These are phyloP conservation scores for Elsinoe arachidis DNA, from an alignment of 2,329 filamentous ascomycete genomes.

Conservation along the genomic window DNA sequence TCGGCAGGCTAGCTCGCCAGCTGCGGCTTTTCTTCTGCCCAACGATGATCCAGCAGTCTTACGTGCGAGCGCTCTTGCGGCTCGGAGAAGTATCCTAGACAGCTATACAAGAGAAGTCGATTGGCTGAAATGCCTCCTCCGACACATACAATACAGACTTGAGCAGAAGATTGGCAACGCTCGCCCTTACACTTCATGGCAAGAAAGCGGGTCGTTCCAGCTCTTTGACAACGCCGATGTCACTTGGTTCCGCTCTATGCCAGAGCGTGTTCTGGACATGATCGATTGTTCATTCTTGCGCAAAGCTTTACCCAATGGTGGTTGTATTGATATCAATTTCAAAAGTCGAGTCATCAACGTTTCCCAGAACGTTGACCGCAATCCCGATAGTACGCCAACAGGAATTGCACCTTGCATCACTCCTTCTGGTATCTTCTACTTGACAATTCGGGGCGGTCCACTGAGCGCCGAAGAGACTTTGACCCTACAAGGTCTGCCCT, in stretches of 20 bases:
- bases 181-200: slow-evolving; percentile 53
- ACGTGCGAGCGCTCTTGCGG: slow-evolving; percentile 42
- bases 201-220: slow-evolving; percentile 43
- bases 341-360: slow-evolving; percentile 54
- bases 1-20: slow-evolving; percentile 52
- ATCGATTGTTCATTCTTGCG: slow-evolving; percentile 52
- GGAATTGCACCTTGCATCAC: slow-evolving; percentile 62
- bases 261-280: slow-evolving; percentile 55
- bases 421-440: slow-evolving; percentile 53
- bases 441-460: slow-evolving; percentile 52
- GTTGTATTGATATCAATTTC: slow-evolving; percentile 47
- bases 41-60: slow-evolving; percentile 48
- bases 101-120: slow-evolving; percentile 27
- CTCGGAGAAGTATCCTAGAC: slow-evolving; percentile 23
- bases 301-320: slow-evolving; percentile 32
- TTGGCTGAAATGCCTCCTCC: slow-evolving; percentile 51
- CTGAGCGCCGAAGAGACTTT: slow-evolving; percentile 57
- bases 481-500: slow-evolving; percentile 58
- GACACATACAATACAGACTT: slow-evolving; percentile 50
- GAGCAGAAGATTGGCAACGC: slow-evolving; percentile 43
- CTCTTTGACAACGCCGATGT: slow-evolving; percentile 50
- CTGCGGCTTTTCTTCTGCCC: slow-evolving; percentile 53
- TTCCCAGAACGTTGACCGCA: slow-evolving; percentile 64
- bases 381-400: slow-evolving; percentile 37
- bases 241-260: slow-evolving; percentile 42